These are phyloP conservation scores for Carpediemonas membranifera DNA, from an alignment of 78 protist species.

Conservation along the genomic window DNA sequence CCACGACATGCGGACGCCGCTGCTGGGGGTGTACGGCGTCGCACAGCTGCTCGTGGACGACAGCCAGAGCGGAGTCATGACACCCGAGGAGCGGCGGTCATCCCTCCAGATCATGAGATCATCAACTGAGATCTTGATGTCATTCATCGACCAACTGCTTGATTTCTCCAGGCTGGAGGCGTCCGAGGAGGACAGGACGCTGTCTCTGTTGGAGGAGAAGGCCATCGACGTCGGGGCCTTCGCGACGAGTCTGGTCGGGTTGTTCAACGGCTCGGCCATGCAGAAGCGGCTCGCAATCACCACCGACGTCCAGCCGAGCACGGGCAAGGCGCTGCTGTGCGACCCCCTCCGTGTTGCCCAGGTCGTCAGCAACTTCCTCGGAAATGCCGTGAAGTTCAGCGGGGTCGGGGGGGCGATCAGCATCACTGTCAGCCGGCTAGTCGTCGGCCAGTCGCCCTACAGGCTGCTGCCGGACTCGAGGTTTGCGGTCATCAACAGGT, in stretches of 20 bases:
- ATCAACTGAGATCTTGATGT: conserved; percentile 27
- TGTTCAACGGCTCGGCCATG: conserved; percentile 37
- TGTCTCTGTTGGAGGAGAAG: conserved; percentile 34
- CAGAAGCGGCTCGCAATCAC: conserved; percentile 13
- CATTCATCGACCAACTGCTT: conserved; percentile 50
- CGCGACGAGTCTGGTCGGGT: no score
- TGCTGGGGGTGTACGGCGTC: conserved; percentile 40
- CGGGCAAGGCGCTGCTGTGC: conserved; percentile 19
- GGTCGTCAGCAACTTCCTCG: conserved; percentile 42
- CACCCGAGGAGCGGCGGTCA: conserved; percentile 36
- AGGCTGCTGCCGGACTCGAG: no score
- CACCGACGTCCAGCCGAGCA: conserved; percentile 21
- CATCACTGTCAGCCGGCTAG: no score
- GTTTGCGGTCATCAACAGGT: no score
- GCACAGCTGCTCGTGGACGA: conserved; percentile 18
- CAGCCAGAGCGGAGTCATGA: no score
- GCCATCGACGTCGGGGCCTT: conserved; percentile 32
- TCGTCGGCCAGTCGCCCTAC: no score
- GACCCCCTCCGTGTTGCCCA: conserved; percentile 47
- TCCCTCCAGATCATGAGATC: conserved; percentile 37
- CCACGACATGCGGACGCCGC: conserved; percentile 44
- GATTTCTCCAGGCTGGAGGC: conserved; percentile 44
- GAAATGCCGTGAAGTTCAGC: conserved; percentile 53
- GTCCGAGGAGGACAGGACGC: conserved; percentile 28
- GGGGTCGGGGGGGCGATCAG: conserved; percentile 27